These are phyloP conservation scores for Aegilops bicornis DNA, from an alignment of 176 grass and related monocot species.

Conservation along the genomic window DNA sequence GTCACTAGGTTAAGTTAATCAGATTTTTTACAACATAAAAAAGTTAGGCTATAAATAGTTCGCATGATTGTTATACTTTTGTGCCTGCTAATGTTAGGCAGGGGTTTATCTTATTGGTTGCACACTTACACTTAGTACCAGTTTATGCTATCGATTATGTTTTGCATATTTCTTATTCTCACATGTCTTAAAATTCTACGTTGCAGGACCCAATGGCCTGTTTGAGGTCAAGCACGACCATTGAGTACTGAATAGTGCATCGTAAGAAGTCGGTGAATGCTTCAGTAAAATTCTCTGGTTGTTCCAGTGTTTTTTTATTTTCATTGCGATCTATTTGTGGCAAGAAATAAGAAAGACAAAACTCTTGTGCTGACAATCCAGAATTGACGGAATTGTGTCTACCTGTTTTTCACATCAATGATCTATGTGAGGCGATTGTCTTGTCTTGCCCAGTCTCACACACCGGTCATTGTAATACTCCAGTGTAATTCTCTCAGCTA, in stretches of 20 bases:
- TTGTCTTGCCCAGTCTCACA: neutral
- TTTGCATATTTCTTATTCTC: neutral
- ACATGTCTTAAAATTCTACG: neutral
- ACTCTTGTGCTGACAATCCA: slow-evolving; percentile 28
- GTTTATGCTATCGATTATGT: neutral
- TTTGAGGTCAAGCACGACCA: slow-evolving; percentile 70
- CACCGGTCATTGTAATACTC: neutral
- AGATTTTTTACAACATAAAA: neutral
- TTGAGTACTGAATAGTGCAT: slow-evolving; percentile 37
- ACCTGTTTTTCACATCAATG: neutral
- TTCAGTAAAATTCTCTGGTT: slow-evolving; percentile 26
- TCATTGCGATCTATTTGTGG: slow-evolving; percentile 23
- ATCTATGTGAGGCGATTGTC: neutral
- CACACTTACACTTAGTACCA: neutral
- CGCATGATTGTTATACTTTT: neutral
- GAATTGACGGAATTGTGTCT: slow-evolving; percentile 25
- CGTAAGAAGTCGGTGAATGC: slow-evolving; percentile 9
- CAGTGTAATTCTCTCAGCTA: neutral
- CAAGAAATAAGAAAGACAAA: slow-evolving; percentile 54
- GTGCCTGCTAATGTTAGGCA: neutral
- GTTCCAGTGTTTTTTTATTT: slow-evolving; percentile 48
- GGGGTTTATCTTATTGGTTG: neutral
- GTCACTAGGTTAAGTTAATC: neutral
- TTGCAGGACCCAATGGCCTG: slow-evolving; percentile 67
- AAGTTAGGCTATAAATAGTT: neutral